These are phyloP conservation scores for Rhodotorula graminis DNA, from an alignment of 768 basidiomycete species.

Conservation along the genomic window DNA sequence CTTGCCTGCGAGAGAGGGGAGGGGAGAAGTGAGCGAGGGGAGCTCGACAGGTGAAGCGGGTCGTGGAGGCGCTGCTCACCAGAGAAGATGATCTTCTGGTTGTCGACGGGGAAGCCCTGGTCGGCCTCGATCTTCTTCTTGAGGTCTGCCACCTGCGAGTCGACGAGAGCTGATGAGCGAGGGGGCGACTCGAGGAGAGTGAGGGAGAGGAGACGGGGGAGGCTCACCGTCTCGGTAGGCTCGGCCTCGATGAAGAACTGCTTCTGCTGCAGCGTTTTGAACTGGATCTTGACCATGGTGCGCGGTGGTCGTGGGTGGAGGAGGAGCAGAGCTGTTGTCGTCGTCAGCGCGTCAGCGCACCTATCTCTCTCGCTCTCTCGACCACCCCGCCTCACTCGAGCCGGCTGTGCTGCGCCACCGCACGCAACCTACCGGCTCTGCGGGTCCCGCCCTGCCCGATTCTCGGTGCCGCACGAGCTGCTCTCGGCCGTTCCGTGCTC, in stretches of 20 bases:
- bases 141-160: constrained; percentile 56
- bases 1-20: constrained; percentile 60
- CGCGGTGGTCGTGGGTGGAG: background rate
- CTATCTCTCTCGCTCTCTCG: background rate
- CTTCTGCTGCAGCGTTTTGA: constrained; percentile 81
- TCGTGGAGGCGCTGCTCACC: constrained; percentile 53
- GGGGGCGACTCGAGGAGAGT: background rate
- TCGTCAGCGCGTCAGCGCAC: background rate
- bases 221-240: constrained; percentile 16
- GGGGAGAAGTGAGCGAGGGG: background rate
- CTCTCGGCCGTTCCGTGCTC: no score
- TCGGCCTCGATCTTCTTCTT: constrained; percentile 75
- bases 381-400: background rate
- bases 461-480: no score
- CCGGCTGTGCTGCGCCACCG: no score
- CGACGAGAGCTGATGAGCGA: background rate
- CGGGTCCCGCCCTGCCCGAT: no score
- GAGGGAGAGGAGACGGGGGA: background rate
- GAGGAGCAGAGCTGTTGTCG: background rate
- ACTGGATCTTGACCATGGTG: constrained; percentile 56
- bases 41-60: background rate
- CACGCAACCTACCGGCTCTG: no score
- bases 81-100: constrained; percentile 91
- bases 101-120: constrained; percentile 67
- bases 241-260: constrained; percentile 37